Base-by-base conservation (phyloP, 2,329 filamentous ascomycete species). In the Coniochaeta prunicola region DNA sequence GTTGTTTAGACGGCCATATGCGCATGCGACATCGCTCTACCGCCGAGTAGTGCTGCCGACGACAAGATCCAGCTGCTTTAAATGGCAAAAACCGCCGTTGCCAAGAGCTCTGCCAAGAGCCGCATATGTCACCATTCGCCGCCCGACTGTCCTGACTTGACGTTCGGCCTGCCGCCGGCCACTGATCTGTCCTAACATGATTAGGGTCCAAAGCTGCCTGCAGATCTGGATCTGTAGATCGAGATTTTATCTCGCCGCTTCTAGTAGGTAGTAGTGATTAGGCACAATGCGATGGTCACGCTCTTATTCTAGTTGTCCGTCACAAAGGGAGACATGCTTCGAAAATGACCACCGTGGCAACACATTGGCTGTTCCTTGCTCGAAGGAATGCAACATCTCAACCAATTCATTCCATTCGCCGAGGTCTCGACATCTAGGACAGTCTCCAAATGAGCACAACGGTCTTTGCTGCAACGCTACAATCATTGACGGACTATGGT, bases 151-250 rank as follows among this genome's bases (percentile, higher is more conserved):
- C n/a, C 53, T 34, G 13, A 8, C 28, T 21, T 34, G 53, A 33
- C 50, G 5, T 4, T 36, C 13, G 15, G 6, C 17, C 9, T 21
- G 15, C 34, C 50, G n/a, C 6, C 7, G 24, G 4, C 30, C 26
- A 13, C 5, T 36, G 15, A 55, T 36, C 9, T 55, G 2, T 21
- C 13, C 30, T 17, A 17, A 3, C 3, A 33, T 17, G 53, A 34
- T 13, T 55, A n/a, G 21, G 30, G 53, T 12, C 10, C 12, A 21
- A 33, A 36, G 8, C 17, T 8, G 17, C 30, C 13, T 55, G 53
- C 33, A 55, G 28, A 55, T 55, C 53, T 30, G 9, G 21, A 55
- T 55, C 53, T 55, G 53, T 33, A 55, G n/a, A 55, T 55, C 53
- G 19, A 55, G 28, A 3, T 31, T 55, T 26, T 26, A 50, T 28